Base-by-base conservation (phyloP, 805 yeast genomes). In the Lachancea quebecensis region DNA sequence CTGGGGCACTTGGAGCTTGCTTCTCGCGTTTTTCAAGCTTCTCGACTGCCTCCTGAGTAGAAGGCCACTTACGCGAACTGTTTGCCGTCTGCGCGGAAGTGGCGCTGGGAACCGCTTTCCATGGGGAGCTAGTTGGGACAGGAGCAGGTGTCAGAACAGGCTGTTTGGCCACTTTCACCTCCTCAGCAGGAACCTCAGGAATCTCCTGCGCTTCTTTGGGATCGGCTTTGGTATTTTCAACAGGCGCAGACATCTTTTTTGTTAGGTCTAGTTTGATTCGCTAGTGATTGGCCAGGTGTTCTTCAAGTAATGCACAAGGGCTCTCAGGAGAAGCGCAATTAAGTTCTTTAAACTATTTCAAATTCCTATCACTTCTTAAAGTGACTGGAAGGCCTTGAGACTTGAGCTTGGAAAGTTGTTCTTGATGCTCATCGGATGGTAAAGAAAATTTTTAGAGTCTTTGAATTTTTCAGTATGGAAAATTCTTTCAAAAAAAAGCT, bases 31-130 rank as follows among this genome's bases (percentile, higher is more conserved):
- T 41, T 29, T 42, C 48, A 51, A 47, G 48, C 43, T n/a, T 52
- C 41, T 29, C 49, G 45, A 39, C 57, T 35, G 66, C 55, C 16
- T 68, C 65, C 36, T 62, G 63, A 30, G 71, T 60, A 28, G 70
- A 59, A 30, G 75, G 70, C 64, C 68, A 64, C 30, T 59, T 51
- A 40, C 51, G 50, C 2, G 64, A 52, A 21, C 53, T 48, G 36
- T 59, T 50, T 46, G 58, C 48, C 29, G 67, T 48, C 11, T 57
- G 44, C 28, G 68, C 52, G 14, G 53, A 53, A 6, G 62, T 53
- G 25, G 21, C 42, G 30, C 35, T 38, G 12, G 55, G 38, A 18
- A 57, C 55, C 21, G 59, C 43, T 42, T 59, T 59, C 67, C 67
- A 63, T 36, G 67, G 65, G 9, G 65, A 60, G 12, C 53, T 51